These are phyloP conservation scores for Luzula sylvatica DNA, from an alignment of 176 grass and related monocot species.

Conservation along the genomic window DNA sequence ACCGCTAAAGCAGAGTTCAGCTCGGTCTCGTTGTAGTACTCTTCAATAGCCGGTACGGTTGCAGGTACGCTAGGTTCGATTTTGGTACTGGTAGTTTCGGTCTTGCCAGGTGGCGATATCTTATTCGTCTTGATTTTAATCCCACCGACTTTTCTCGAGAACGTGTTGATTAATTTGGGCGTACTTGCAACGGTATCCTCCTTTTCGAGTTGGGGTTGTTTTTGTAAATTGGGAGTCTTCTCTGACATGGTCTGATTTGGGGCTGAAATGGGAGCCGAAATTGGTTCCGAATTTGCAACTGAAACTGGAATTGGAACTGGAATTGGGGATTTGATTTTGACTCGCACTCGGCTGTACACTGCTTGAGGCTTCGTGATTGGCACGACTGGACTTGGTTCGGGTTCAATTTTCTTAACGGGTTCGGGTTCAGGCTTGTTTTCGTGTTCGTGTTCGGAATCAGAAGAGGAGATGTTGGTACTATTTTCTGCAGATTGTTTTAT, in stretches of 20 bases:
- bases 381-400: neutral
- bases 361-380: neutral
- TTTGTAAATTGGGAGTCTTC: neutral
- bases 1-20: conserved; percentile 14
- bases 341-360: conserved; percentile 20
- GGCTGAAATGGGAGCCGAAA: neutral
- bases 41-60: neutral
- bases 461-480: neutral
- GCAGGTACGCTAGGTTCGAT: neutral
- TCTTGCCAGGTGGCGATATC: conserved; percentile 9
- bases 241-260: neutral
- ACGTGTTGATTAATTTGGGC: conserved; percentile 11
- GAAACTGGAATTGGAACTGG: neutral
- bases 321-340: conserved; percentile 21
- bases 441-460: conserved; percentile 4
- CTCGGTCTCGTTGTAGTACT: conserved; percentile 2
- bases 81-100: neutral
- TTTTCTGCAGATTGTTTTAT: conserved; percentile 2
- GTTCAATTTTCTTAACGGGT: conserved; percentile 3
- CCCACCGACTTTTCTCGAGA: conserved; percentile 17
- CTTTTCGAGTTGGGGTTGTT: neutral
- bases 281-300: neutral
- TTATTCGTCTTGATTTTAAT: conserved; percentile 25
- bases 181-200: neutral
- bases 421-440: neutral